phyloP scores from a whole-genome alignment of 2,329 filamentous ascomycete genomes.

The Knoxdaviesia proteae region DNA sequence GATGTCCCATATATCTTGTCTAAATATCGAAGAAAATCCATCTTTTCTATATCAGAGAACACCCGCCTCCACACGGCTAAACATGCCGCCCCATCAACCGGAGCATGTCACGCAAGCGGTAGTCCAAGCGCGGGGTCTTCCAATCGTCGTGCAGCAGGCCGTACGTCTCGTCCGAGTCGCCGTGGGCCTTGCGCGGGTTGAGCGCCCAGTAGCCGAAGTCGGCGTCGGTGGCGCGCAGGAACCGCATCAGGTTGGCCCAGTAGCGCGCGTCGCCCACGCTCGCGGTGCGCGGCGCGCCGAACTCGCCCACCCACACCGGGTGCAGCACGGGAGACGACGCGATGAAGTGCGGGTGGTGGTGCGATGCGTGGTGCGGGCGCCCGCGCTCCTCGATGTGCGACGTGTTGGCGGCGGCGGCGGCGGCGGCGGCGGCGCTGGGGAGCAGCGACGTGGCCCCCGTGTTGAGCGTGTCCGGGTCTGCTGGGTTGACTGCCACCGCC shows the following conservation, averaged over 20 bases:
- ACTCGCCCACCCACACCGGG: slow-evolving; percentile 50
- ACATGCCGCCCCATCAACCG: slow-evolving; percentile 21
- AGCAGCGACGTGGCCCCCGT: too few species aligned
- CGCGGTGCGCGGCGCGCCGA: slow-evolving; percentile 34
- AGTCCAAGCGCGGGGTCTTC: slow-evolving; percentile 39
- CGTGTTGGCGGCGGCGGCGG: too few species aligned
- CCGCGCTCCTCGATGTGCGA: too few species aligned
- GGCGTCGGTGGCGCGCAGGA: slow-evolving; percentile 33
- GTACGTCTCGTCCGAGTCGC: slow-evolving; percentile 37
- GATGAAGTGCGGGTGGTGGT: too few species aligned
- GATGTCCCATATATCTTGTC: background rate
- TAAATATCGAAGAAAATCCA: too few species aligned
- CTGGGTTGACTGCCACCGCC: slow-evolving; percentile 9
- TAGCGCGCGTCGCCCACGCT: slow-evolving; percentile 39
- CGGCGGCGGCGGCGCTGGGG: too few species aligned
- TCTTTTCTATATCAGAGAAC: too few species aligned
- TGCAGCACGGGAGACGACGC: too few species aligned
- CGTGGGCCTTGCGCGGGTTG: slow-evolving; percentile 41
- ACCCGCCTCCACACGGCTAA: too few species aligned
- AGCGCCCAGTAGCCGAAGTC: slow-evolving; percentile 54
- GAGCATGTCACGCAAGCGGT: slow-evolving; percentile 39
- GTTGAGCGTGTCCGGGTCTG: too few species aligned
- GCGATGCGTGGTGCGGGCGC: too few species aligned
- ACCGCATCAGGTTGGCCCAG: slow-evolving; percentile 41
- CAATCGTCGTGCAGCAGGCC: slow-evolving; percentile 42